A percentile compares a stretch with the other conserved stretches of the same genome.
Conservation (phyloP, 208 protist species). For the Porcisia hertigi region DNA sequence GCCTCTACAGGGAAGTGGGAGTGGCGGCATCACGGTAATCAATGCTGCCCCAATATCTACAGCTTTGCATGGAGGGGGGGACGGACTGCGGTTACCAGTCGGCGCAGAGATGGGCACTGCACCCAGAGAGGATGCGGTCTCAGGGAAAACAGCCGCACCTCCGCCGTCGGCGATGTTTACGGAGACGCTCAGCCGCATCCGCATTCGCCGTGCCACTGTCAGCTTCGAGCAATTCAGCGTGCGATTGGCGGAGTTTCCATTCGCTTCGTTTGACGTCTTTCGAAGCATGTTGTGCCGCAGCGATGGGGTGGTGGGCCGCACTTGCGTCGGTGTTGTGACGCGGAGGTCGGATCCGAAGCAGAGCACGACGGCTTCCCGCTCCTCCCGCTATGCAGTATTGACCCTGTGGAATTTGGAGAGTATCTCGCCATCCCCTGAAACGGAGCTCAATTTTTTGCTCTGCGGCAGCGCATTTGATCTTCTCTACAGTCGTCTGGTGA, state of each 20-base stretch:
- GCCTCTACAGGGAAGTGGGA: not conserved
- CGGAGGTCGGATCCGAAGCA: slow-evolving; percentile 72
- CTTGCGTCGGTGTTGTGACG: slow-evolving; percentile 65
- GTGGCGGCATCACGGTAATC: slow-evolving; percentile 1
- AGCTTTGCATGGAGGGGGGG: not conserved
- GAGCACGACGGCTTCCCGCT: slow-evolving; percentile 14
- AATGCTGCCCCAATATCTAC: not conserved
- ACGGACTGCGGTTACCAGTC: not conserved
- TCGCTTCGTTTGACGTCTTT: slow-evolving; percentile 39
- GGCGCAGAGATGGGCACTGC: not conserved
- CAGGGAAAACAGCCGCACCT: not conserved
- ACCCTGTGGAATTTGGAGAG: slow-evolving; percentile 69
- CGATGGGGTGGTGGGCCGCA: slow-evolving; percentile 26
- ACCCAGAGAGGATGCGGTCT: not conserved
- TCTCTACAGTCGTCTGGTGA: slow-evolving; percentile 51
- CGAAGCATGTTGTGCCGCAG: slow-evolving; percentile 10
- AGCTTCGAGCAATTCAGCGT: slow-evolving; percentile 66
- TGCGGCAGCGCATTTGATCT: slow-evolving; percentile 63
- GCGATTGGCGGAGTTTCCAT: slow-evolving; percentile 58
- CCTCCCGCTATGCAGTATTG: slow-evolving; percentile 51
- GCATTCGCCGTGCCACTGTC: slow-evolving; percentile 52
- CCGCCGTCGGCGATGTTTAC: slow-evolving; percentile 18
- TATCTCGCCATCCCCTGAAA: slow-evolving; percentile 38
- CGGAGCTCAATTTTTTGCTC: slow-evolving; percentile 61
- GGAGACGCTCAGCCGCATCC: slow-evolving; percentile 49